These are phyloP conservation scores for Huntiella abstrusa DNA, from an alignment of 2,329 filamentous ascomycete species.

Conservation along the genomic window DNA sequence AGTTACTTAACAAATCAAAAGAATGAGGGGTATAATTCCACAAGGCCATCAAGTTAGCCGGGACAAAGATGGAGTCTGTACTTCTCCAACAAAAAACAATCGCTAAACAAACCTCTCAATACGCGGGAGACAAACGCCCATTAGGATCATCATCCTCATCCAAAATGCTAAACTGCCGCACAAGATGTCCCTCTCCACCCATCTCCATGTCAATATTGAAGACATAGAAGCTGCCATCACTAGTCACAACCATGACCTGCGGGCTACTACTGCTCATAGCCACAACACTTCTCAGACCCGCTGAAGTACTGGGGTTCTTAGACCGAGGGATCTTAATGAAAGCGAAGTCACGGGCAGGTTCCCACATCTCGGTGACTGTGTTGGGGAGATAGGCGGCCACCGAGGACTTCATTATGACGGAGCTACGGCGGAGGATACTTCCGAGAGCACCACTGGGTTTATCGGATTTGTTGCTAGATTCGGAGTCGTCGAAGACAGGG, in stretches of 20 bases:
- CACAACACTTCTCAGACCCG: conserved; percentile 61
- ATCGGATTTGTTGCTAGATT: background rate
- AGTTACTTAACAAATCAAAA: too few relatives aligned
- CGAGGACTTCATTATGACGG: conserved; percentile 76
- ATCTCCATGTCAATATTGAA: conserved; percentile 91
- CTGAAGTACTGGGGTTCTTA: background rate
- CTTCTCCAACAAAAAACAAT: background rate
- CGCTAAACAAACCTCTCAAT: background rate
- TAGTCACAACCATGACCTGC: conserved; percentile 96
- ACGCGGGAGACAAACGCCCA: background rate
- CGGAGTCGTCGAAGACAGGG: background rate
- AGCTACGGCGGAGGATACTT: conserved; percentile 82
- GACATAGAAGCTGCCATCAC: conserved; percentile 84
- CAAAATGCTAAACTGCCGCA: conserved; percentile 49
- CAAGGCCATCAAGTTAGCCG: too few relatives aligned
- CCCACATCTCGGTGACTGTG: conserved; percentile 95
- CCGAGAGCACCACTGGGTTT: conserved; percentile 52
- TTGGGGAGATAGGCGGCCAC: conserved; percentile 84
- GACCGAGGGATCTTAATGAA: conserved; percentile 79
- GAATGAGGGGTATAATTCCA: too few relatives aligned
- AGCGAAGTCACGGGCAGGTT: conserved; percentile 83
- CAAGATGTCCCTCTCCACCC: conserved; percentile 77
- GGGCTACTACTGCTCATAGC: conserved; percentile 90
- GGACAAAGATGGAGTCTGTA: background rate
- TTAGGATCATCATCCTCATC: background rate